These are phyloP conservation scores for Pouteria campechiana DNA, from an alignment of 179 eudicot genomes.

Conservation along the genomic window DNA sequence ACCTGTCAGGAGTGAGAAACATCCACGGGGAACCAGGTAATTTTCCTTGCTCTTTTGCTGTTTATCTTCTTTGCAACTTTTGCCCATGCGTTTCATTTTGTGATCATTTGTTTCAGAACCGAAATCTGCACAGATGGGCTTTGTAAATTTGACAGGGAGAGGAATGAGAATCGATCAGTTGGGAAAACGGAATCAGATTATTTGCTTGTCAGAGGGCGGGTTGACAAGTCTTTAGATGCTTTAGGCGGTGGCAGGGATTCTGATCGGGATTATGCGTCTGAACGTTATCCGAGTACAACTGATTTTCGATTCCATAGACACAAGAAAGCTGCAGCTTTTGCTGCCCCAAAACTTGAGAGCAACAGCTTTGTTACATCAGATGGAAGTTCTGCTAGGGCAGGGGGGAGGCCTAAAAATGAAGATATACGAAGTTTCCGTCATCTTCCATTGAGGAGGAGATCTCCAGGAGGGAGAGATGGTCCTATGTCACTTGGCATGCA, in stretches of 20 bases:
- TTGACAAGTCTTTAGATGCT: slow-evolving; percentile 7
- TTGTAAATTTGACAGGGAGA: slow-evolving; percentile 13
- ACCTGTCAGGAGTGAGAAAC: slow-evolving; percentile 13
- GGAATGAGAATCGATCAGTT: slow-evolving; percentile 11
- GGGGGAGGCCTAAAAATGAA: slow-evolving; percentile 19
- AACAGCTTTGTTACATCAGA: slow-evolving; percentile 10
- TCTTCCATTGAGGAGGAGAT: slow-evolving; percentile 15
- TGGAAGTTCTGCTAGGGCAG: slow-evolving; percentile 10
- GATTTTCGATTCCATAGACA: slow-evolving; percentile 14
- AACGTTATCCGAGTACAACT: slow-evolving; percentile 7
- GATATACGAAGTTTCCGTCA: slow-evolving; percentile 15
- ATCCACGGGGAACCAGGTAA: slow-evolving; percentile 18
- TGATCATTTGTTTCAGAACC: slow-evolving; percentile 11
- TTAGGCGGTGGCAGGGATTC: slow-evolving; percentile 19
- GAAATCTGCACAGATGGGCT: slow-evolving; percentile 14
- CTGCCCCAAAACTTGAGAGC: slow-evolving; percentile 13
- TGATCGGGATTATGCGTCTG: slow-evolving; percentile 17
- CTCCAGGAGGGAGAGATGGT: slow-evolving; percentile 21
- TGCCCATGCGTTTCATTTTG: background rate
- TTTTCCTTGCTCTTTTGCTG: background rate
- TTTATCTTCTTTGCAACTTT: background rate
- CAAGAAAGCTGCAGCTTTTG: slow-evolving; percentile 8
- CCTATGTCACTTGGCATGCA: slow-evolving; percentile 9
- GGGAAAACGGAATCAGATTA: slow-evolving; percentile 17
- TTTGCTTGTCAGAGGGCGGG: slow-evolving; percentile 18